A percentile compares a stretch with the other conserved stretches of the same genome.
phyloP scores from a whole-genome alignment of 2,329 filamentous ascomycete genomes.

The Cordyceps fumosorosea region DNA sequence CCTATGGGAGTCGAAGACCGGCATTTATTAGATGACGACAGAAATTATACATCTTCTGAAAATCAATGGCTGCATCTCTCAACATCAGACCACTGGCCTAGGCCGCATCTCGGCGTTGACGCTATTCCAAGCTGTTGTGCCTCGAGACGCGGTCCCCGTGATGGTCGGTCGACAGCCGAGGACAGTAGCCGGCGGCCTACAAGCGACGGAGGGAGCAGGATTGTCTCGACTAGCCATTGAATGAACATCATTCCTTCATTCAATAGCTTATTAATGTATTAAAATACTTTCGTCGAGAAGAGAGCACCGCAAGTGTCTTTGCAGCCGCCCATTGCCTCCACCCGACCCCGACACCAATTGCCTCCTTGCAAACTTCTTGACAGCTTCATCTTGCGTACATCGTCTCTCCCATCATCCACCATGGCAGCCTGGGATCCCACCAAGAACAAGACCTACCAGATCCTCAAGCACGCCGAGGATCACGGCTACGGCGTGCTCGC shows the following conservation, averaged over 20 bases:
- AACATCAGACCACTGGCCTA: neutral
- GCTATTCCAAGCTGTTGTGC: neutral
- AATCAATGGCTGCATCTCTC: neutral
- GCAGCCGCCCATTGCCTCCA: neutral
- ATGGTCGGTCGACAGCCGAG: neutral
- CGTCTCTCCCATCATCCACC: neutral
- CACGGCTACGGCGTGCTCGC: constrained; percentile 47
- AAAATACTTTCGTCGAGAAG: neutral
- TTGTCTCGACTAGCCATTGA: neutral
- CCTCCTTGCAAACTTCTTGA: neutral
- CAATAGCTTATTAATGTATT: neutral
- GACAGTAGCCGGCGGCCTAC: neutral
- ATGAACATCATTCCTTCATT: neutral
- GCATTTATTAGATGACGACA: neutral
- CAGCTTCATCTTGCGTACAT: neutral
- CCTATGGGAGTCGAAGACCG: neutral
- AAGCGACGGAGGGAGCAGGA: neutral
- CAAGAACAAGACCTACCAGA: constrained; percentile 25
- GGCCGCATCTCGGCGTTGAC: neutral
- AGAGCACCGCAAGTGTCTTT: neutral
- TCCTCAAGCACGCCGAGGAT: constrained; percentile 46
- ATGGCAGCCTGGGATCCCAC: constrained; percentile 19
- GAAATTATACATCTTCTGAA: neutral
- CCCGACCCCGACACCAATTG: neutral
- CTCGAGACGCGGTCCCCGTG: constrained; percentile 1